A percentile compares a stretch with the other conserved stretches of the same genome.
phyloP scores from a whole-genome alignment of 257 asterid species.

The Primulina eburnea region DNA sequence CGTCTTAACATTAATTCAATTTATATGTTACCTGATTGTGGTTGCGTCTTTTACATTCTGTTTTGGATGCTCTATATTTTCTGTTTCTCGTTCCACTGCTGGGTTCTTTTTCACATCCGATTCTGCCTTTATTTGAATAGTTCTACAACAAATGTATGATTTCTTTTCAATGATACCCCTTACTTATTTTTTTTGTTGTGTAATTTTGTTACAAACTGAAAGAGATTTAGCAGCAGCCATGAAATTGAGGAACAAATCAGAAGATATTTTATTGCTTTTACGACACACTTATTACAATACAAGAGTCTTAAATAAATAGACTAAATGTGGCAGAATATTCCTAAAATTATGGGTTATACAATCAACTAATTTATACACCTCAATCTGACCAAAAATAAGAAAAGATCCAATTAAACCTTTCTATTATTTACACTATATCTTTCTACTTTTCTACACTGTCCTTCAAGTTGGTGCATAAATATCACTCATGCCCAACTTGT shows the following conservation, averaged over 20 bases:
- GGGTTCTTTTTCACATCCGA: neutral
- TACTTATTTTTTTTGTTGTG: slow-evolving; percentile 1
- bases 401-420: too few species aligned
- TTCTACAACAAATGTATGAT: slow-evolving; percentile 2
- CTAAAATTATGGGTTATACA: neutral
- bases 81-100: slow-evolving; percentile 4
- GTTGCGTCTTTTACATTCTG: neutral
- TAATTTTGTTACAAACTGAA: neutral
- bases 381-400: neutral
- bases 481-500: too few species aligned
- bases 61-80: neutral
- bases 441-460: neutral
- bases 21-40: too few species aligned
- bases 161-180: neutral
- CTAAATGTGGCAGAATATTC: neutral
- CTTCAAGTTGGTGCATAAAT: too few species aligned
- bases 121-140: slow-evolving; percentile 14
- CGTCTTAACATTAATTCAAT: too few species aligned
- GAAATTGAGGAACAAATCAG: neutral
- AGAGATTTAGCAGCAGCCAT: neutral
- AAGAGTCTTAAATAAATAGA: neutral
- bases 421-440: neutral
- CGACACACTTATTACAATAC: neutral
- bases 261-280: too few species aligned
- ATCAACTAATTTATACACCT: too few species aligned